These are phyloP conservation scores for Saccharomyces paradoxus DNA, from an alignment of 805 yeast genomes.

Conservation along the genomic window DNA sequence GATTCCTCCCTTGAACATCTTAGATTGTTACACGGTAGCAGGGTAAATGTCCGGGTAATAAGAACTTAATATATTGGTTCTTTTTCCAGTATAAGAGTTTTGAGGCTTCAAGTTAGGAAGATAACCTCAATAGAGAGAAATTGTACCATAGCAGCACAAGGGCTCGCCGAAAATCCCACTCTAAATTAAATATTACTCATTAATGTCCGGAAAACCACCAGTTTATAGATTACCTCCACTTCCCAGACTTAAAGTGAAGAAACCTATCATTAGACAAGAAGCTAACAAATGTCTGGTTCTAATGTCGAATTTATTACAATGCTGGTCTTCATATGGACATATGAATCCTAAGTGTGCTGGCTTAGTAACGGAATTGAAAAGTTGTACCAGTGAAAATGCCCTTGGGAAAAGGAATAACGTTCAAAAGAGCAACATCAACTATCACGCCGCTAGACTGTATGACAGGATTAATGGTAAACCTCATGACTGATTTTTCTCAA, in stretches of 20 bases:
- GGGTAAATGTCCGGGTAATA: neutral
- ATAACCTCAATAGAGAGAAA: neutral
- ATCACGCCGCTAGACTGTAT: conserved; percentile 45
- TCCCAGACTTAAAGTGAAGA: conserved; percentile 63
- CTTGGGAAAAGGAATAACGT: conserved; percentile 20
- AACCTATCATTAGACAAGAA: conserved; percentile 47
- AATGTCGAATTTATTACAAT: conserved; percentile 78
- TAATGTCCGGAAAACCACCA: conserved; percentile 33
- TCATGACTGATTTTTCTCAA: conserved; percentile 18
- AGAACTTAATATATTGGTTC: neutral
- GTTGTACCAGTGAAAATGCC: conserved; percentile 49
- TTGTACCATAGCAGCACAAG: neutral
- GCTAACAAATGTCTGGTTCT: conserved; percentile 69
- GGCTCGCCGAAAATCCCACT: neutral
- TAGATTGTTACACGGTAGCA: neutral
- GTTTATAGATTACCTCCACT: conserved; percentile 57
- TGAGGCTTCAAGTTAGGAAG: neutral
- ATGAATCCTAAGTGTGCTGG: conserved; percentile 59
- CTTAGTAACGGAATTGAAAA: conserved; percentile 61
- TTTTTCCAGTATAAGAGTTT: neutral
- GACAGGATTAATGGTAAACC: conserved; percentile 44
- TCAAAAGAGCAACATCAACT: conserved; percentile 40
- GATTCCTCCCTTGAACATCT: neutral
- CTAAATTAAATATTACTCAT: neutral
- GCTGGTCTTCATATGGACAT: conserved; percentile 96